Evolutionary conservation across 768 basidiomycete species (phyloP).

Genomic region (Lentinula detonsa): DNA sequence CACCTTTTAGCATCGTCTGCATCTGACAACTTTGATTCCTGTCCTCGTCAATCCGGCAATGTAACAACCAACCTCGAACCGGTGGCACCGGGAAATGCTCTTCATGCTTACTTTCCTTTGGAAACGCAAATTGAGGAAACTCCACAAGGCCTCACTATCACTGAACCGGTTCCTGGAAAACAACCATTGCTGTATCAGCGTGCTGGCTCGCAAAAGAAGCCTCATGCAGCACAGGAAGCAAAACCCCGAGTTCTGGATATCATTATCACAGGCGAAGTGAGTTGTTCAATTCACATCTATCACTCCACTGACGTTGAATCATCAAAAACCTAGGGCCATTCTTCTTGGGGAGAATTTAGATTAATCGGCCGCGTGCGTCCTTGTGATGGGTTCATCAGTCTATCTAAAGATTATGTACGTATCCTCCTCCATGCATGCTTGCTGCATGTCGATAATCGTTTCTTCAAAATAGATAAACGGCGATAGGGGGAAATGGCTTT

Average conservation of each 20-base stretch:
- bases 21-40: neutral
- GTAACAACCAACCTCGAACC: neutral
- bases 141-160: constrained; percentile 39
- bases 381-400: constrained; percentile 72
- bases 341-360: constrained; percentile 86
- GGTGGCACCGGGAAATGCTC: constrained; percentile 52
- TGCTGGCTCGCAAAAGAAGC: constrained; percentile 17
- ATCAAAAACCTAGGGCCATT: constrained; percentile 59
- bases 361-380: constrained; percentile 75
- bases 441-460: constrained; percentile 2
- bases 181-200: constrained; percentile 22
- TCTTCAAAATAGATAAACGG: constrained; percentile 43
- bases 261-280: constrained; percentile 70
- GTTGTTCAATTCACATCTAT: constrained; percentile 6
- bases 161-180: constrained; percentile 27
- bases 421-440: constrained; percentile 5
- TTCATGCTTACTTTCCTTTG: constrained; percentile 55
- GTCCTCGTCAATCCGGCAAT: neutral
- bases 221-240: neutral
- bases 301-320: neutral
- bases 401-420: constrained; percentile 82
- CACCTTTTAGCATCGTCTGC: constrained; percentile 32
- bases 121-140: constrained; percentile 45
- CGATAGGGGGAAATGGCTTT: constrained; percentile 79
- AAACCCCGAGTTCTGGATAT: constrained; percentile 43